phyloP scores from a whole-genome alignment of 305 asterid species.

The Ajuga reptans region DNA sequence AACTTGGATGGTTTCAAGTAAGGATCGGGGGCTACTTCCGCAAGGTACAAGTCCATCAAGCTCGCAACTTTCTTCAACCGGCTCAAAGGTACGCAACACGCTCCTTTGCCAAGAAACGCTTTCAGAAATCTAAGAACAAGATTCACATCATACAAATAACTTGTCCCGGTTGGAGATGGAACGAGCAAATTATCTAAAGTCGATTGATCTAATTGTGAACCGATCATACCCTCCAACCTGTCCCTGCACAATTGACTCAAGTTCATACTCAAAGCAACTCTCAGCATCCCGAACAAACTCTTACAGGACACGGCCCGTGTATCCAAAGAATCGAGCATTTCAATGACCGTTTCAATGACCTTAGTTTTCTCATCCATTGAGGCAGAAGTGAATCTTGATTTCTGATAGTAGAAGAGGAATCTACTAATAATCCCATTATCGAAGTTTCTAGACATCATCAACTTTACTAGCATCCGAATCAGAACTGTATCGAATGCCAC shows the following conservation, averaged over 20 bases:
- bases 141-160: conserved; percentile 59
- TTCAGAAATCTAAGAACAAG: conserved; percentile 54
- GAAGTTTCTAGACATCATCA: conserved; percentile 40
- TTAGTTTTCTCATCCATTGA: conserved; percentile 33
- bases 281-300: conserved; percentile 55
- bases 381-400: conserved; percentile 36
- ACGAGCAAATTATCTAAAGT: conserved; percentile 60
- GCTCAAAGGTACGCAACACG: conserved; percentile 51
- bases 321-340: conserved; percentile 52
- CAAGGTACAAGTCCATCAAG: conserved; percentile 56
- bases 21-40: conserved; percentile 85
- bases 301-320: conserved; percentile 40
- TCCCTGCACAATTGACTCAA: conserved; percentile 34
- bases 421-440: conserved; percentile 47
- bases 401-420: conserved; percentile 66
- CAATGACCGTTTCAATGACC: conserved; percentile 41
- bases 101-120: conserved; percentile 52
- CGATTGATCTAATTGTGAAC: conserved; percentile 54
- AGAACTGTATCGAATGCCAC: conserved; percentile 25
- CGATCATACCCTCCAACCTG: conserved; percentile 59
- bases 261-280: conserved; percentile 35
- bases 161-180: conserved; percentile 47
- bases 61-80: conserved; percentile 50
- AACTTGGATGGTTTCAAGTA: conserved; percentile 53
- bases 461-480: conserved; percentile 32